phyloP scores from a whole-genome alignment of 257 asterid genomes.

The Nicotiana noctiflora region DNA sequence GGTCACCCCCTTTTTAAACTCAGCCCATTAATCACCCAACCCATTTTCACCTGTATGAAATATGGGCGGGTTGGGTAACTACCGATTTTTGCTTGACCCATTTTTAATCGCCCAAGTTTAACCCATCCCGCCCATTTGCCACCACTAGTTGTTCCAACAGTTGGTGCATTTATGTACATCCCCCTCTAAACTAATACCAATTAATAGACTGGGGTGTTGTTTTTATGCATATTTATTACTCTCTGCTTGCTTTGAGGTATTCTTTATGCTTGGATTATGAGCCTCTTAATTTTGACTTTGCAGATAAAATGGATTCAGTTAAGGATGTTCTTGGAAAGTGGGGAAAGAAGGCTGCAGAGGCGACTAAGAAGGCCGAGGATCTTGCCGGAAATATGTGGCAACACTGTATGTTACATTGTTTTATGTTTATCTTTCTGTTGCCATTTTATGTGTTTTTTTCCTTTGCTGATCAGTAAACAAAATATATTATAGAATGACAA shows the following conservation, averaged over 20 bases:
- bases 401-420: constrained; percentile 49
- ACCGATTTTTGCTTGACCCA: neutral
- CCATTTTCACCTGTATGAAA: neutral
- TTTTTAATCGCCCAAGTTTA: neutral
- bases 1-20: no score
- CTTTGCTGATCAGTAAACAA: neutral
- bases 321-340: constrained; percentile 66
- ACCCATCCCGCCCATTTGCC: neutral
- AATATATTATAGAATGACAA: no score
- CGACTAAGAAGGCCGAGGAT: constrained; percentile 73
- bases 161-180: neutral
- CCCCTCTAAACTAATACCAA: neutral
- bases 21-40: neutral
- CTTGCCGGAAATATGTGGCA: constrained; percentile 94
- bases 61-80: neutral
- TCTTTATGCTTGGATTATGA: neutral
- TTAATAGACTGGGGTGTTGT: neutral
- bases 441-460: neutral
- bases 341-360: constrained; percentile 86
- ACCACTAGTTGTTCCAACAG: neutral
- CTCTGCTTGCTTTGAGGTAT: neutral
- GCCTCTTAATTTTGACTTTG: neutral
- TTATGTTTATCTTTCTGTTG: neutral
- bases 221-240: neutral
- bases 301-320: constrained; percentile 63